These are phyloP conservation scores for Xylaria sp. DNA, from an alignment of 2,329 filamentous ascomycete genomes.

Conservation along the genomic window DNA sequence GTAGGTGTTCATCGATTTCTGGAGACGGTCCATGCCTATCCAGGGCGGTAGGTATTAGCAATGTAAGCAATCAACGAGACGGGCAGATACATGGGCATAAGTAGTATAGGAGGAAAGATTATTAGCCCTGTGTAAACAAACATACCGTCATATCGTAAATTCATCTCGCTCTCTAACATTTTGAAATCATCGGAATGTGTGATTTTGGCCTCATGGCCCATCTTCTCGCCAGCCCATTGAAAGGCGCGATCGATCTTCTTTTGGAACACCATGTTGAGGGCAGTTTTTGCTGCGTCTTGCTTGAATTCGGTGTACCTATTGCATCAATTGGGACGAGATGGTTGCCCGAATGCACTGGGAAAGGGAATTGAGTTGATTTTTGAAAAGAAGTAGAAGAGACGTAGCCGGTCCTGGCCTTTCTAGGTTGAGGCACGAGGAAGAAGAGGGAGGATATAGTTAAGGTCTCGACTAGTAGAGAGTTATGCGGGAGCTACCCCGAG, in stretches of 20 bases:
- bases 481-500: slow-evolving; percentile 13
- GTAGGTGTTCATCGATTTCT: slow-evolving; percentile 86
- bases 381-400: slow-evolving; percentile 14
- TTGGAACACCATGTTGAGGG: slow-evolving; percentile 63
- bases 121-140: neutral
- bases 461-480: neutral
- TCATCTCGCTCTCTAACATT: slow-evolving; percentile 89
- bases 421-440: slow-evolving; percentile 2
- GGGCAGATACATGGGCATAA: neutral
- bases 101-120: neutral
- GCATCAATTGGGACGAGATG: slow-evolving; percentile 21
- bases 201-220: slow-evolving; percentile 91
- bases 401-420: slow-evolving; percentile 24
- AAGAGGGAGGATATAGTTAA: neutral
- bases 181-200: slow-evolving; percentile 91
- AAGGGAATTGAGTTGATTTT: slow-evolving; percentile 2
- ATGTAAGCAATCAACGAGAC: slow-evolving; percentile 7
- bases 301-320: slow-evolving; percentile 18
- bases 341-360: neutral
- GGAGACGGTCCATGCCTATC: slow-evolving; percentile 88
- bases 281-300: slow-evolving; percentile 8
- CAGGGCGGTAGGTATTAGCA: slow-evolving; percentile 16
- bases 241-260: slow-evolving; percentile 96
- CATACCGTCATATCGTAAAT: slow-evolving; percentile 85
- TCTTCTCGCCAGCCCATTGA: slow-evolving; percentile 98